Base-by-base conservation (phyloP, 2,329 filamentous ascomycete genomes). In the Penicillium sp. region DNA sequence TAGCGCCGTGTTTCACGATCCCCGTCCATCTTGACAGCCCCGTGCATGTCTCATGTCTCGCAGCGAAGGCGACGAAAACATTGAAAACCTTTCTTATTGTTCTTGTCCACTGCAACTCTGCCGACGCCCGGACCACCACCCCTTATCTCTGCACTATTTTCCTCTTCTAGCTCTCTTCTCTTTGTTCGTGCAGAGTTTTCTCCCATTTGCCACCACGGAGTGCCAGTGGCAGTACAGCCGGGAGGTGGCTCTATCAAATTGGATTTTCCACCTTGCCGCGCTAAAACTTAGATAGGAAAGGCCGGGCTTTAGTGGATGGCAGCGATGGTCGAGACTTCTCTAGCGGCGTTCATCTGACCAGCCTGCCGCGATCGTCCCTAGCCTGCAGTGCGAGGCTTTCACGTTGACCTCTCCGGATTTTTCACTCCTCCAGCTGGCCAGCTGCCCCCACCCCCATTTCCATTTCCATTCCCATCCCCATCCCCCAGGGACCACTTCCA, bases 181-280 rank as follows among this genome's bases (percentile, higher is more conserved):
- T 18, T 18, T 30, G 3, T 5, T 18, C 24, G 37, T 27, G 52
- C 53, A 56, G 54, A 56, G 46, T 54, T 58, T 60, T 60, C 37
- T 20, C 24, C 52, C 24, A 20, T 34, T 60, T 40, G 58, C 58
- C 58, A 60, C 56, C 48, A n/a, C n/a, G n/a, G n/a, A n/a, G n/a
- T n/a, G n/a, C n/a, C 21, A 13, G 27, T 29, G 24, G 39, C 8
- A 20, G 39, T 30, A 29, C 21, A 40, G 17, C 26, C 15, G 10
- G 13, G 39, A 18, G 24, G 39, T 42, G 39, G 39, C 39, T 27
- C 24, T 27, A 42, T 18, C 15, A 42, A 27, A 40, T 26, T 40
- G 26, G 36, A 40, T 26, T 40, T n/a, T 40, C 21, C 36, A 40
- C 36, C 36, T 40, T 40, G 21, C 36, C 36, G 36, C 39, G 23